Conservation (phyloP, 495 filamentous ascomycete genomes). For the Penicillium robsamsonii region DNA sequence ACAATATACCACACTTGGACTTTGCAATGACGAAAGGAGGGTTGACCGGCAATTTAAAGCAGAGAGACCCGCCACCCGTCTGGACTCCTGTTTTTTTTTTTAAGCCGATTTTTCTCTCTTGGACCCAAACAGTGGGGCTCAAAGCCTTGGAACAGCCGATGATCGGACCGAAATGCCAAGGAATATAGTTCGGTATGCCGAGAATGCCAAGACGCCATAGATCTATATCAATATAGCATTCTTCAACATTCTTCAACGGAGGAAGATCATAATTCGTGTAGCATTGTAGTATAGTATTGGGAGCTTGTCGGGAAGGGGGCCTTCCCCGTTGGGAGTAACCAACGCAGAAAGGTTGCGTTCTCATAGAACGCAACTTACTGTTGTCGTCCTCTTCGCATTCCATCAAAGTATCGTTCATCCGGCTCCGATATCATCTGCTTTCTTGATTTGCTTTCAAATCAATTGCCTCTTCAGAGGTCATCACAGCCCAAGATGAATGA, state of each 20-base stretch:
- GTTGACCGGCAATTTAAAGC: neutral
- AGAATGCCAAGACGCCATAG: neutral
- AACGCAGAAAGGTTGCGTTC: neutral
- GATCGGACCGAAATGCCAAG: slow-evolving; percentile 17
- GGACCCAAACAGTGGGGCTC: slow-evolving; percentile 24
- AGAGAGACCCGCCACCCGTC: neutral
- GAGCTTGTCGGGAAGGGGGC: neutral
- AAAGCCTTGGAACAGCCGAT: slow-evolving; percentile 16
- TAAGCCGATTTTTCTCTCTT: slow-evolving; percentile 17
- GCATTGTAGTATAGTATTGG: no score
- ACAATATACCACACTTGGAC: neutral
- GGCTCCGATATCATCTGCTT: neutral
- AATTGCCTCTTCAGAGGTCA: neutral
- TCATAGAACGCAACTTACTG: neutral
- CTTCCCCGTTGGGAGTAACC: neutral
- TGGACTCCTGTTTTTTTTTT: slow-evolving; percentile 1
- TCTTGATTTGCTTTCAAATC: neutral
- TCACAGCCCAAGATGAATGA: neutral
- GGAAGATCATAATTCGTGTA: neutral
- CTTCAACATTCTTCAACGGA: neutral
- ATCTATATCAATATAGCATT: neutral
- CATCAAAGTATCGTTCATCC: neutral
- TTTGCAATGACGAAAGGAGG: neutral
- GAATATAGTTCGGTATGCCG: slow-evolving; percentile 27
- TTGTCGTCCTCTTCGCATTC: neutral